A percentile compares a stretch with the other conserved stretches of the same genome.
Evolutionary conservation across 1,284 basidiomycete species (phyloP).

Genomic region (Pseudozyma sp.): DNA sequence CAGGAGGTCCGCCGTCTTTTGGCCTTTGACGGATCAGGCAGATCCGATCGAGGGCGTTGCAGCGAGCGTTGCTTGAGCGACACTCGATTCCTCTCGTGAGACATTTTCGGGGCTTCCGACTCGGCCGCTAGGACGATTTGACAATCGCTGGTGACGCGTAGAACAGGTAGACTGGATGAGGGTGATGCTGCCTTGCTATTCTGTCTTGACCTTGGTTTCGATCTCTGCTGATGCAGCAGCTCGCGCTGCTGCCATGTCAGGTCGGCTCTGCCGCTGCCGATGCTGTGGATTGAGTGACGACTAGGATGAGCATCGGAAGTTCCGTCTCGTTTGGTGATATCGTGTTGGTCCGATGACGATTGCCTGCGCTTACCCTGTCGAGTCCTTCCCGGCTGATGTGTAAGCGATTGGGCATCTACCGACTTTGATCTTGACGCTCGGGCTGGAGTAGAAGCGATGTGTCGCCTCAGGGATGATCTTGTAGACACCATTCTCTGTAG

Average conservation of each 20-base stretch:
- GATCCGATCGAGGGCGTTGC: neutral
- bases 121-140: slow-evolving; percentile 5
- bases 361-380: slow-evolving; percentile 5
- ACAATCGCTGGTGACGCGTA: slow-evolving; percentile 16
- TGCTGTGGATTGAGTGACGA: neutral
- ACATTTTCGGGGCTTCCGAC: neutral
- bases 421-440: neutral
- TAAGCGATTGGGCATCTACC: neutral
- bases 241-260: slow-evolving; percentile 28
- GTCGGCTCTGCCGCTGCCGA: neutral
- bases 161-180: neutral
- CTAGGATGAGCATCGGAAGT: slow-evolving; percentile 1
- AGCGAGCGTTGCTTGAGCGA: neutral
- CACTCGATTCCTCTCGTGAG: neutral
- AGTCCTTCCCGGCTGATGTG: neutral
- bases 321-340: neutral
- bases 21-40: neutral
- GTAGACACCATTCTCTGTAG: slow-evolving; percentile 14
- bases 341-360: neutral
- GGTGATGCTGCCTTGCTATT: slow-evolving; percentile 1
- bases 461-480: slow-evolving; percentile 11
- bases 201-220: neutral
- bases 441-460: neutral
- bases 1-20: neutral
- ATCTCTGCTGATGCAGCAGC: slow-evolving; percentile 2